Evolutionary conservation across 2,329 filamentous ascomycete genomes (phyloP), one percentile per base, ranked within the genome.

Genomic region (Metarhizium sp.): DNA sequence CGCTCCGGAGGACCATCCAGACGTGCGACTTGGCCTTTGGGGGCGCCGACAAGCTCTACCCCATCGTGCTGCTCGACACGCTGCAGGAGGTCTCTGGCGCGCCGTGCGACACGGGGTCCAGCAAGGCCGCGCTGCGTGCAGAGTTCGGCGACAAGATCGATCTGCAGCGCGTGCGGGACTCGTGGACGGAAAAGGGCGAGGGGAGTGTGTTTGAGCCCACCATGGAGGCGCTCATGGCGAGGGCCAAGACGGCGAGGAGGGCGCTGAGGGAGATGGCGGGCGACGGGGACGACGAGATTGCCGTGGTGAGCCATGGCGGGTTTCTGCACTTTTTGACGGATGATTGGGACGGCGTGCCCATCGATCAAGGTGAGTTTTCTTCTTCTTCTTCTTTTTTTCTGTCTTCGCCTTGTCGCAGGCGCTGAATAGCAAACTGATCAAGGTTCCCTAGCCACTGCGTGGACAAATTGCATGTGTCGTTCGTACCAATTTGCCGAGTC

Each of bases 271-370:
- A 78, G 46, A 64, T 73, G 52, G 67, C 67, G 1, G 71, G 65
- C 1, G 58, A 62, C 1, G 65, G 60, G 0, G 84, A 88, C 63
- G 75, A 73, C 3, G 80, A 92, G 62, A 80, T 95, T 32, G 82
- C 86, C 0, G 77, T 91, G 2, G 89, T 95, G 7, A 87, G 89
- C 3, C 91, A 95, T 64, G 91, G 91, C 2, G 88, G 87, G 1
- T 88, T 92, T 62, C 67, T 95, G 63, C 91, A 96, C 68, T 95
- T 90, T 64, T 73, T 96, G 59, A 94, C 89, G 0, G 82, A 91
- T 61, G 90, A 95, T 64, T 95, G 85, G 82, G 76, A 82, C 54
- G 87, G 84, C 46, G 78, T 80, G 29, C 67, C 71, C 63, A 63
- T 75, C 3, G 62, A 63, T 0, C 59, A 58, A 57, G 72, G 76